Evolutionary conservation across 2,329 filamentous ascomycete genomes (phyloP).

Genomic region (Lachnellula subtilissima): DNA sequence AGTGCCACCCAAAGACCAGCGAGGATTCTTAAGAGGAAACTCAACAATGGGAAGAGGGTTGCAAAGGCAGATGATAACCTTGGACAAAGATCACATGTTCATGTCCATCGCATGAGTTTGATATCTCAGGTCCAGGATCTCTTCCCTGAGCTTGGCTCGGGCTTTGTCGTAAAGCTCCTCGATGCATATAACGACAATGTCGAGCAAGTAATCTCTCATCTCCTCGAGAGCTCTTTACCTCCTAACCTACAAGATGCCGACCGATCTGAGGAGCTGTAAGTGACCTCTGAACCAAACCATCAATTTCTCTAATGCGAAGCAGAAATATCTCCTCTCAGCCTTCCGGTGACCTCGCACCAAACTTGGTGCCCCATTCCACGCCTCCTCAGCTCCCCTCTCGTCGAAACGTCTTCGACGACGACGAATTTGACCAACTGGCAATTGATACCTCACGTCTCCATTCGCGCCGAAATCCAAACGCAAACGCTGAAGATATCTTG

Average conservation of each 20-base stretch:
- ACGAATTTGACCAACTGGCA: conserved; percentile 69
- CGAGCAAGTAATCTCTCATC: conserved; percentile 74
- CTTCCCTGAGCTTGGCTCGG: conserved; percentile 81
- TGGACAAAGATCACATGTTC: conserved; percentile 32
- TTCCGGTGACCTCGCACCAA: conserved; percentile 30
- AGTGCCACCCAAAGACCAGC: conserved; percentile 48
- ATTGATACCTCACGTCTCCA: conserved; percentile 65
- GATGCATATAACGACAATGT: conserved; percentile 74
- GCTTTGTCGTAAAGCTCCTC: conserved; percentile 73
- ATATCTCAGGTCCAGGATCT: conserved; percentile 90
- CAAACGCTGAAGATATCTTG: conserved; percentile 69
- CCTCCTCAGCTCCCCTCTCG: conserved; percentile 53
- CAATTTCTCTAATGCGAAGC: conserved; percentile 13
- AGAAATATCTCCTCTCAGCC: conserved; percentile 22
- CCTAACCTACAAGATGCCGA: conserved; percentile 60
- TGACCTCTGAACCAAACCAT: not conserved
- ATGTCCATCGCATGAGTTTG: conserved; percentile 77
- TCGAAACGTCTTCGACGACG: conserved; percentile 73
- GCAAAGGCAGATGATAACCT: conserved; percentile 34
- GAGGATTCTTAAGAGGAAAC: conserved; percentile 47
- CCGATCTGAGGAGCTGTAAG: conserved; percentile 50
- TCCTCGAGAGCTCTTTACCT: conserved; percentile 74
- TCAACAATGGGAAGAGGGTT: conserved; percentile 62
- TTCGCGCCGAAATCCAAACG: conserved; percentile 62
- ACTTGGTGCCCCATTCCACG: conserved; percentile 56